Percentiles rank a stretch among this genome's conserved stretches.
Evolutionary conservation across 192 early-diverging fungal genomes (phyloP).

Genomic region (Globomyces pollinis-pini): DNA sequence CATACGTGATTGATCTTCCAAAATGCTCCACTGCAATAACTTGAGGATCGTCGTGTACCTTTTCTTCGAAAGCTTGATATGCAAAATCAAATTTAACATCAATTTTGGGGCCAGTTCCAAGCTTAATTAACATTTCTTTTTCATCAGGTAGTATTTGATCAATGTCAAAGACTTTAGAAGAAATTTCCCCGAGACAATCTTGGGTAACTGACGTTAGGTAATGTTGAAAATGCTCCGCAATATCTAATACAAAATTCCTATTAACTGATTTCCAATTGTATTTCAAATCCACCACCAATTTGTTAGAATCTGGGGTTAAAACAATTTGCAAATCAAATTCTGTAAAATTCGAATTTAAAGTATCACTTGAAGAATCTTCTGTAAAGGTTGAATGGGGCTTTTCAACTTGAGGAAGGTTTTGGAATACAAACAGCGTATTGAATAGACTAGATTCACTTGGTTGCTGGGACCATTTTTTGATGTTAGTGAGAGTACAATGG

Average conservation of each 20-base stretch:
- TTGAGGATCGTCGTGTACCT: slow-evolving; percentile 14
- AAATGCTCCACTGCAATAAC: slow-evolving; percentile 18
- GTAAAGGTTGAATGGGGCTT: too few relatives aligned
- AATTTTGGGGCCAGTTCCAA: not conserved
- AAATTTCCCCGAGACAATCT: not conserved
- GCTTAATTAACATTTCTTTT: not conserved
- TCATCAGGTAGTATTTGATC: not conserved
- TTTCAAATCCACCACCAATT: not conserved
- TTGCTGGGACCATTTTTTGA: not conserved
- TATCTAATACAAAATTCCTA: not conserved
- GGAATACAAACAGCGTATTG: not conserved
- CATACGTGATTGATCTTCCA: slow-evolving; percentile 21
- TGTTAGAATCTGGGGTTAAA: not conserved
- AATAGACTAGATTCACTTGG: not conserved
- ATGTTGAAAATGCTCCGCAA: not conserved
- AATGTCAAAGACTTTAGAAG: not conserved
- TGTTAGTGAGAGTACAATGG: not conserved
- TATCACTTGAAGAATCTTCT: too few relatives aligned
- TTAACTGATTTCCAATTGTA: not conserved
- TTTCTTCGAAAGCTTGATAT: slow-evolving; percentile 14
- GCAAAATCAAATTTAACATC: not conserved
- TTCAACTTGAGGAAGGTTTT: not conserved
- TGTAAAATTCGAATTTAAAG: not conserved
- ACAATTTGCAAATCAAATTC: not conserved
- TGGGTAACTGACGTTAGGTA: not conserved